Conservation (phyloP, 1,139 yeast species). For the Wickerhamomyces sp. region DNA sequence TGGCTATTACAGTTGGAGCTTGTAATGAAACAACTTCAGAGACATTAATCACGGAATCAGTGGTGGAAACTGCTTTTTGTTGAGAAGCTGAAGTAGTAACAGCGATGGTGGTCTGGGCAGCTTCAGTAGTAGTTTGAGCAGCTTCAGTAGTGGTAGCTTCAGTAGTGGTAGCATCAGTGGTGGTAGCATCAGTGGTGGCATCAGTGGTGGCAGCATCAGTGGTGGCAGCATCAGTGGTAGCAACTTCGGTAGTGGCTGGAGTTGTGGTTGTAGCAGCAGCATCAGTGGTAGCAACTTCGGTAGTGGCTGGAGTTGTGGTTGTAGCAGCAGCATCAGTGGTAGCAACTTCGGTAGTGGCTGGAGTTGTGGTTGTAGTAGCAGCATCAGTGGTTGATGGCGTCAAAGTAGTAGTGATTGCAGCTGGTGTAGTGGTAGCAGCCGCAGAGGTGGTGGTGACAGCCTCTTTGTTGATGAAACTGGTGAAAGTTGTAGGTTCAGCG, state of each 20-base stretch:
- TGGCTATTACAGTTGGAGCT: conserved; percentile 7
- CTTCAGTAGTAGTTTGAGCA: conserved; percentile 3
- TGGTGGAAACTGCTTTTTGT: not conserved
- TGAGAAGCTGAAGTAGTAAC: conserved; percentile 1
- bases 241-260: conserved; percentile 11
- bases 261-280: conserved; percentile 14
- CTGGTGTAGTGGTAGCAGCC: conserved; percentile 7
- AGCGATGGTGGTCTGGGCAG: conserved; percentile 9
- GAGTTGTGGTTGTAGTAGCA: conserved; percentile 8
- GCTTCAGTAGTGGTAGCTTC: conserved; percentile 3
- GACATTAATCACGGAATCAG: not conserved
- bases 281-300: conserved; percentile 19
- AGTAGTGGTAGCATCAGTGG: conserved; percentile 11
- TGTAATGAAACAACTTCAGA: not conserved
- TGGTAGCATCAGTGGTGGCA: conserved; percentile 3
- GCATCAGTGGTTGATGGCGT: conserved; percentile 10
- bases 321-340: conserved; percentile 4
- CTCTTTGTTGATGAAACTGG: conserved; percentile 24
- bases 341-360: not conserved
- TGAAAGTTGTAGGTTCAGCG: conserved; percentile 27
- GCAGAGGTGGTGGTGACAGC: conserved; percentile 24
- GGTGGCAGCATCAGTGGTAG: conserved; percentile 11
- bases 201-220: conserved; percentile 11
- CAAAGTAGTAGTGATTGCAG: conserved; percentile 8
- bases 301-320: conserved; percentile 7